Percentiles rank a stretch among this genome's conserved stretches.
Evolutionary conservation across 2,329 filamentous ascomycete species (phyloP).

Genomic region (Xylariaceae sp.): DNA sequence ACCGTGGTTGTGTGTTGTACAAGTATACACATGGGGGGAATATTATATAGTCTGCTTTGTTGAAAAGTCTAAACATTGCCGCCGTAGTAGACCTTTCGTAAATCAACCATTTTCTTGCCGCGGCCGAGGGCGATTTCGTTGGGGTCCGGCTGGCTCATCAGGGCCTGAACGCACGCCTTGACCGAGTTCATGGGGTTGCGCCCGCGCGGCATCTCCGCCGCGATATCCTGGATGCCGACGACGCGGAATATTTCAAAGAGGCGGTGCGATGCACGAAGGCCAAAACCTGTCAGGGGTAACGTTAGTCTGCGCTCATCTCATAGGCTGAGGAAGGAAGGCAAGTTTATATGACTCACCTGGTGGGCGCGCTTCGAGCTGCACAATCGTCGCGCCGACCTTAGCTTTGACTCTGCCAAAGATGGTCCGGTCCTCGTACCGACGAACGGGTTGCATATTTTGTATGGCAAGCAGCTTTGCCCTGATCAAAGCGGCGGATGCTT

Average conservation of each 20-base stretch:
- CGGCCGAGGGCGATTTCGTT: conserved; percentile 84
- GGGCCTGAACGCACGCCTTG: conserved; percentile 80
- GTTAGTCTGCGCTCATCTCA: conserved; percentile 1
- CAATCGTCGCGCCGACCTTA: conserved; percentile 83
- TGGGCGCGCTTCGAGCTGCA: conserved; percentile 74
- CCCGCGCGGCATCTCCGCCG: conserved; percentile 74
- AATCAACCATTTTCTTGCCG: conserved; percentile 93
- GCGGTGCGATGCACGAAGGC: conserved; percentile 81
- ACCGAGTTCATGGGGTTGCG: conserved; percentile 97
- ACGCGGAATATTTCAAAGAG: conserved; percentile 93
- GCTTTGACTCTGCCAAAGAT: conserved; percentile 78
- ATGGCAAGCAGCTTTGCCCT: conserved; percentile 80
- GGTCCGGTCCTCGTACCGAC: conserved; percentile 84
- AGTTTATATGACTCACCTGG: conserved; percentile 61
- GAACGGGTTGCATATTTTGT: conserved; percentile 87
- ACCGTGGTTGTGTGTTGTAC: conserved; percentile 12
- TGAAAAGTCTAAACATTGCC: conserved; percentile 2
- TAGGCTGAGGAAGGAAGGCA: neutral
- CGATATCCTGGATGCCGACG: conserved; percentile 80
- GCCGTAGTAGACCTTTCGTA: conserved; percentile 91
- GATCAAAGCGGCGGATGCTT: conserved; percentile 58
- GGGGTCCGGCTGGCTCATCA: conserved; percentile 77
- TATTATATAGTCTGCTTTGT: conserved; percentile 5
- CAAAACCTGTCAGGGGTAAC: conserved; percentile 62
- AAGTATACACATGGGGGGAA: conserved; percentile 20